These are phyloP conservation scores for Penicillium frequentans DNA, from an alignment of 2,329 filamentous ascomycete genomes.

Conservation along the genomic window DNA sequence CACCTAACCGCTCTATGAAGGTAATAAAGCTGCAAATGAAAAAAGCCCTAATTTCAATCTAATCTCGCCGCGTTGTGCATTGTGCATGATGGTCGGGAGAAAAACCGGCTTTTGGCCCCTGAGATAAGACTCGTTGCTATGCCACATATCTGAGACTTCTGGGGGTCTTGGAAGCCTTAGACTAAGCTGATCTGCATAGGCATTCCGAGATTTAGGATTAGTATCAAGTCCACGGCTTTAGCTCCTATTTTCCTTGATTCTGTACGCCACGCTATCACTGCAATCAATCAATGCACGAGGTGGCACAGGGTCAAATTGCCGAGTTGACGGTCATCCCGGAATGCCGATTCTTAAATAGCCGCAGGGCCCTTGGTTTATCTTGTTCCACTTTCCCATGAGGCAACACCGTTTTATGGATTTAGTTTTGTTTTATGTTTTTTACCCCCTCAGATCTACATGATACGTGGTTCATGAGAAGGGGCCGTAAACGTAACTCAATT, in stretches of 20 bases:
- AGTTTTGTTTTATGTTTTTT: too few species aligned
- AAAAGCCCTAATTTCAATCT: too few species aligned
- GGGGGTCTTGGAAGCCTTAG: neutral
- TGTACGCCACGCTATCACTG: neutral
- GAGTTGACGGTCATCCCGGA: neutral
- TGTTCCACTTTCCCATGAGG: neutral
- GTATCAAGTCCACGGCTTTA: neutral
- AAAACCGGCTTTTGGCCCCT: neutral
- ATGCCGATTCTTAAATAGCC: neutral
- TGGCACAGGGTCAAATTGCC: neutral
- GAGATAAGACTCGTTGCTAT: neutral
- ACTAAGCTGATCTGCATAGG: neutral
- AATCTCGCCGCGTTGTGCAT: too few species aligned
- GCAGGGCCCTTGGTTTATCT: neutral
- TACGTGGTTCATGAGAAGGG: too few species aligned
- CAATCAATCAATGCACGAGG: neutral
- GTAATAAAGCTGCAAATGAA: neutral
- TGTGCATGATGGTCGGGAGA: neutral
- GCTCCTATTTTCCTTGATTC: neutral
- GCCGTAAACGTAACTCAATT: neutral
- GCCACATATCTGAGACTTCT: conserved; percentile 11
- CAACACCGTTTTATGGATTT: too few species aligned
- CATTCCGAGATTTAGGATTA: neutral
- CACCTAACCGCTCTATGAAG: neutral
- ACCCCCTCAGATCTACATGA: too few species aligned